Evolutionary conservation across 805 yeast species (phyloP), one percentile per base, ranked within the genome.

Genomic region (Sugiyamaella floridensis): DNA sequence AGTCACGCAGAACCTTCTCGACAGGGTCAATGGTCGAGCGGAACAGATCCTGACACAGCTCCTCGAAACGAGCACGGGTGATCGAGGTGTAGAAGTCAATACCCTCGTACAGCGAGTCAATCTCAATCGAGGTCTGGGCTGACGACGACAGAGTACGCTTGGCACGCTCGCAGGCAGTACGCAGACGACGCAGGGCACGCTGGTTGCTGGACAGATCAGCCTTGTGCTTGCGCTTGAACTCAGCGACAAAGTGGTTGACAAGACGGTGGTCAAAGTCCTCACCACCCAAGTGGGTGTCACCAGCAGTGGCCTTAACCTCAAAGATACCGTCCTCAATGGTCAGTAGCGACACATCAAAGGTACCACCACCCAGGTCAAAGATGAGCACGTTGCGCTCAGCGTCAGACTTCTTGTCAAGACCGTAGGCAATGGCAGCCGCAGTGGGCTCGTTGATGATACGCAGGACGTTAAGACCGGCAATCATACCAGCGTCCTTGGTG

Each of bases 81-180:
- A 89, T 80, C 48, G 96, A 86, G 58, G 97, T 88, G 84, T 88
- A 89, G 82, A 90, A 90, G 77, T 90, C 97, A 66, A 87, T 75
- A 80, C 97, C 97, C 77, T 89, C 97, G 76, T 71, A 89, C 65
- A 90, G 77, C 47, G 97, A 90, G 76, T 90, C 97, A 69, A 90
- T 88, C 79, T 90, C 97, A 62, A 90, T 80, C 41, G 96, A 83
- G 61, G 97, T 88, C 78, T 89, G 96, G 60, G 97, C 89, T 56
- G 96, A 86, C 37, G 97, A 89, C 43, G 97, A 92, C 68, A 90
- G 81, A 59, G 97, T 89, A 82, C 98, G 89, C 95, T 90, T 90
- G 61, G 98, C 98, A 77, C 98, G 86, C 81, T 90, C 98, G 79
- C 96, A 89, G 66, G 97, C 97, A 63, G 97, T 90, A 83, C 97